Evolutionary conservation across 2,329 filamentous ascomycete genomes (phyloP).

Genomic region (Beauveria asiatica): DNA sequence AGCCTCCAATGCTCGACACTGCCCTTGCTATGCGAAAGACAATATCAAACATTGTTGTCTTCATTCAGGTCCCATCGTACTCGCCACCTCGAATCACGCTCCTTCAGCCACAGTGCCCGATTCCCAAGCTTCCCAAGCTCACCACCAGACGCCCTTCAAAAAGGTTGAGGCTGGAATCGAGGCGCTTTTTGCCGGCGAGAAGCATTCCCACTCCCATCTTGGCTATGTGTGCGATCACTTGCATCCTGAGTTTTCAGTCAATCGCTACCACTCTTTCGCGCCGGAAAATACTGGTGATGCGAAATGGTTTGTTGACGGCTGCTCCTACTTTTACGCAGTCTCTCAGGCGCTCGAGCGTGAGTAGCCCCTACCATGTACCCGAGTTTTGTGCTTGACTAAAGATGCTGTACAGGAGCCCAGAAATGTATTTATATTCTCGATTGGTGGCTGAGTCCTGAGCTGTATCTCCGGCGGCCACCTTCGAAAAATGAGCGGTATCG

Average conservation of each 20-base stretch:
- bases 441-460: conserved; percentile 84
- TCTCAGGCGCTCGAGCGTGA: conserved; percentile 64
- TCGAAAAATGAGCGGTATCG: conserved; percentile 75
- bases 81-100: neutral
- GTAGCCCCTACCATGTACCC: neutral
- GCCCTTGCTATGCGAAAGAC: neutral
- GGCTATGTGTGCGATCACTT: conserved; percentile 32
- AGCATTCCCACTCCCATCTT: conserved; percentile 36
- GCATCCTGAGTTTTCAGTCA: conserved; percentile 34
- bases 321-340: conserved; percentile 79
- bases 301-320: conserved; percentile 86
- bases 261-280: conserved; percentile 62
- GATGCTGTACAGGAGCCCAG: conserved; percentile 44
- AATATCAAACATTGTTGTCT: neutral
- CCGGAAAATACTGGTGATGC: conserved; percentile 62
- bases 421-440: conserved; percentile 80
- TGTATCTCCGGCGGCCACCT: conserved; percentile 78
- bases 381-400: neutral
- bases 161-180: conserved; percentile 36
- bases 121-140: neutral
- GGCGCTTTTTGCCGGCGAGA: conserved; percentile 30
- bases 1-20: neutral
- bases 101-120: neutral
- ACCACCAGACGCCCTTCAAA: conserved; percentile 16
- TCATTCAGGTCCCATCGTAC: neutral